Base-by-base conservation (phyloP, 345 rosid genomes). In the Mallotus nudiflorus region DNA sequence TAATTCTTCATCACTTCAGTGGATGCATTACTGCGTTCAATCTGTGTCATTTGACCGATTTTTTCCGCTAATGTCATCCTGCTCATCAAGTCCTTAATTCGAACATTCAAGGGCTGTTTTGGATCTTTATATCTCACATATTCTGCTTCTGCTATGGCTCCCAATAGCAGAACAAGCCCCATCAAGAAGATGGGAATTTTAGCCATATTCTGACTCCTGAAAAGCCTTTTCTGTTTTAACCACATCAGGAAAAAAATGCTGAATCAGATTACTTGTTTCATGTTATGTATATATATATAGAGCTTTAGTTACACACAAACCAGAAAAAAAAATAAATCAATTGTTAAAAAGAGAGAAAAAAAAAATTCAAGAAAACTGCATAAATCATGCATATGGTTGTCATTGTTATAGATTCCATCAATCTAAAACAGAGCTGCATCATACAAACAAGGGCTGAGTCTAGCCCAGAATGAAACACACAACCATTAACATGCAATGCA, bases 31-130 rank as follows among this genome's bases (percentile, higher is more conserved):
- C 24, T 42, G 58, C 94, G 91, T 37, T 93, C 98, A 58, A 93
- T 84, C 91, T 93, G 98, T 31, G 81, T 80, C 98, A 93, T 93
- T 73, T 93, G 98, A 56, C 98, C 97, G 24, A 93, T 86, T 83
- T 93, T 93, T 73, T 93, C 98, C 29, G 80, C 88, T 1, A 91
- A 81, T 28, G 91, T 93, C 98, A 93, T 93, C 69, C 95, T 75
- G 0, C 62, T 77, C 91, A 93, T 77, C 66, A 93, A 70, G 78
- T 91, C 96, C 57, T 70, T 80, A 63, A 91, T 83, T 73, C 98
- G 85, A 54, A 60, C 80, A 58, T 65, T 73, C 44, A 88, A 0
- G 16, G 91, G 91, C 73, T 81, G 88, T 28, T 72, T 81, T 56
- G 97, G 87, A 64, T 93, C 94, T 48, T 89, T 91, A 82, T 91